A percentile compares a stretch with the other conserved stretches of the same genome.
Conservation (phyloP, 768 basidiomycete species). For the Arthromyces matolae region DNA sequence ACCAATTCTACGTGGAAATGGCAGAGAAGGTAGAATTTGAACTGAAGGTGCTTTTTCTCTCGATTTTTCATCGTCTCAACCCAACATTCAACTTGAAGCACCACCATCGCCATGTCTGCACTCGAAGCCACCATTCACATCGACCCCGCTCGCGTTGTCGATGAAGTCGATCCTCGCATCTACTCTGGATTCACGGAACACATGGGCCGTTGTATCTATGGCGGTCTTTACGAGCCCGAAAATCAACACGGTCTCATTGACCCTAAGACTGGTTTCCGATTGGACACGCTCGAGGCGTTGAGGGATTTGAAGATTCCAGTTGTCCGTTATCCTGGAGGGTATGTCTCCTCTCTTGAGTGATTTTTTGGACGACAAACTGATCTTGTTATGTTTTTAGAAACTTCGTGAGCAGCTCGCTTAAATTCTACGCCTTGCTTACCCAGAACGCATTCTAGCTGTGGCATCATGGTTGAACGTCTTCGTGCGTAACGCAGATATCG, state of each 20-base stretch:
- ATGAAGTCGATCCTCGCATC: conserved; percentile 44
- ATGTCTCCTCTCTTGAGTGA: conserved; percentile 16
- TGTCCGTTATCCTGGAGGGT: conserved; percentile 53
- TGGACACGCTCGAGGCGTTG: conserved; percentile 45
- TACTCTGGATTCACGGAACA: conserved; percentile 65
- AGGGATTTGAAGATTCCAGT: conserved; percentile 45
- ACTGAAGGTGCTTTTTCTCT: too few species aligned
- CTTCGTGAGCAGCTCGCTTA: conserved; percentile 53
- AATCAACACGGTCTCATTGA: conserved; percentile 34
- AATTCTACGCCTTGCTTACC: too few species aligned
- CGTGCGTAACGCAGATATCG: conserved; percentile 53
- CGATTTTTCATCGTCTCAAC: too few species aligned
- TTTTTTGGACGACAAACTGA: not conserved
- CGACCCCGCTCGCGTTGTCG: conserved; percentile 38
- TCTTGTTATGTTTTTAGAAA: conserved; percentile 27
- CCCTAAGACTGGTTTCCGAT: conserved; percentile 42
- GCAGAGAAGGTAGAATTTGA: too few species aligned
- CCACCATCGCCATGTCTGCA: conserved; percentile 3
- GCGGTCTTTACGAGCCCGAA: conserved; percentile 41
- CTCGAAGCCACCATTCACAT: conserved; percentile 39
- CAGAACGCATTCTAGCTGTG: conserved; percentile 40
- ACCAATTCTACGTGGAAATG: too few species aligned
- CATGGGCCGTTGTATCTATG: conserved; percentile 54
- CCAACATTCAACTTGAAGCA: too few species aligned
- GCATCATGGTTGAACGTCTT: conserved; percentile 61